These are phyloP conservation scores for Acer saccharum DNA, from an alignment of 345 rosid species.

Conservation along the genomic window DNA sequence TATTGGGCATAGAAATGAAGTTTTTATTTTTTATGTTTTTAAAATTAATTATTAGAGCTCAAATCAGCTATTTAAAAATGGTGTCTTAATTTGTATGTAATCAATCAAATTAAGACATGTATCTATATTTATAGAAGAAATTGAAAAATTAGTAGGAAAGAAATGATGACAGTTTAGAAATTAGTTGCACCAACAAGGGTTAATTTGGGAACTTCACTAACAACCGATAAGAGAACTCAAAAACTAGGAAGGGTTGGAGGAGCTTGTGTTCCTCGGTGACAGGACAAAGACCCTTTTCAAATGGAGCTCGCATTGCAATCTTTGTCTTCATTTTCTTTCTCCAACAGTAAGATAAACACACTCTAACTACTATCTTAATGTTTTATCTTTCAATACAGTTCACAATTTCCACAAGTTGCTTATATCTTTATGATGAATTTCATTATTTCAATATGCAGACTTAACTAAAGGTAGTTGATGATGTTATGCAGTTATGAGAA, in stretches of 20 bases:
- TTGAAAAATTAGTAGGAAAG: no score
- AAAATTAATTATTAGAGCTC: no score
- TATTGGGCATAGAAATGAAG: no score
- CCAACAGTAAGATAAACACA: slow-evolving; percentile 27
- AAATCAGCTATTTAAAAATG: no score
- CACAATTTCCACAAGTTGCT: background rate
- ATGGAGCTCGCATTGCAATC: slow-evolving; percentile 42
- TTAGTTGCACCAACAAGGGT: background rate
- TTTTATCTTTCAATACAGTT: background rate
- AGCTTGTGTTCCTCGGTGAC: background rate
- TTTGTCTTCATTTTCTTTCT: slow-evolving; percentile 26
- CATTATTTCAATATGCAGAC: background rate
- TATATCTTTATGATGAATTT: slow-evolving; percentile 5
- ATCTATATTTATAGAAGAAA: no score
- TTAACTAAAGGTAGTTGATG: slow-evolving; percentile 23
- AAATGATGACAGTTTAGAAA: background rate
- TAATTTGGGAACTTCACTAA: background rate
- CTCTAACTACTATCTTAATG: slow-evolving; percentile 1
- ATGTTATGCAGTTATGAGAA: slow-evolving; percentile 1
- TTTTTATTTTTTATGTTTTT: no score
- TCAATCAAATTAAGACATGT: no score
- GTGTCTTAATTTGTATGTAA: no score
- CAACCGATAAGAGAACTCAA: slow-evolving; percentile 25
- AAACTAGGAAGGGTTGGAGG: background rate
- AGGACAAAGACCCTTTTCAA: background rate